Base-by-base conservation (phyloP, 2,329 filamentous ascomycete species). In the Beauveria sp. region DNA sequence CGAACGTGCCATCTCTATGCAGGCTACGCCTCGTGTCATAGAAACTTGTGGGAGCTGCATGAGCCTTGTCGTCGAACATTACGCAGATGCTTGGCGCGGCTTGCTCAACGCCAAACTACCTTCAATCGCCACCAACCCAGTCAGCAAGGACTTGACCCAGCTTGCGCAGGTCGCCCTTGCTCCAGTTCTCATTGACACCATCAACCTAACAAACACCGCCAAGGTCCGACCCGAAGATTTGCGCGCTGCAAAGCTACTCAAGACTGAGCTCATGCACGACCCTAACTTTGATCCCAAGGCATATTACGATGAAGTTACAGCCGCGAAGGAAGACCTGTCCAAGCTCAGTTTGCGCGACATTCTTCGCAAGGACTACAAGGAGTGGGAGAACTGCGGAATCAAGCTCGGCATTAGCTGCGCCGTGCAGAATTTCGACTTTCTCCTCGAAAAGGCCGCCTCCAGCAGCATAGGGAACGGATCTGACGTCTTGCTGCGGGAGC, bases 331-430 rank as follows among this genome's bases (percentile, higher is more conserved):
- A 65, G 83, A 91, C 66, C 80, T 95, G 57, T 83, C 80, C 3
- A 67, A 70, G 0, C 74, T 95, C 51, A 77, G 75, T 43, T 73
- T 91, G 66, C 76, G 81, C 24, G 90, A 93, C 67, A 81, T 93
- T 45, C 74, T 93, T 58, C 80, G 88, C 65, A 93, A 93, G 72
- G 90, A 96, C 74, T 96, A 93, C 75, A 96, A 96, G 76, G 81
- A 89, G 69, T 95, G 90, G 90, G 76, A 75, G 12, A 83, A 85
- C 61, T 76, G 76, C 12, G 75, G 73, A 0, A 70, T 85, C 43
- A 78, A 75, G 20, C 78, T 93, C 5, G 90, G 90, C n/a, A 84
- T 90, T 18, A 84, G 84, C 67, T 83, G 83, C 48, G 79, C 88
- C 3, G 84, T 89, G 3, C 85, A 85, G 66, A 75, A 81, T n/a